A percentile compares a stretch with the other conserved stretches of the same genome.
Evolutionary conservation across 2,329 filamentous ascomycete genomes (phyloP).

Genomic region (Coniochaeta sp.): DNA sequence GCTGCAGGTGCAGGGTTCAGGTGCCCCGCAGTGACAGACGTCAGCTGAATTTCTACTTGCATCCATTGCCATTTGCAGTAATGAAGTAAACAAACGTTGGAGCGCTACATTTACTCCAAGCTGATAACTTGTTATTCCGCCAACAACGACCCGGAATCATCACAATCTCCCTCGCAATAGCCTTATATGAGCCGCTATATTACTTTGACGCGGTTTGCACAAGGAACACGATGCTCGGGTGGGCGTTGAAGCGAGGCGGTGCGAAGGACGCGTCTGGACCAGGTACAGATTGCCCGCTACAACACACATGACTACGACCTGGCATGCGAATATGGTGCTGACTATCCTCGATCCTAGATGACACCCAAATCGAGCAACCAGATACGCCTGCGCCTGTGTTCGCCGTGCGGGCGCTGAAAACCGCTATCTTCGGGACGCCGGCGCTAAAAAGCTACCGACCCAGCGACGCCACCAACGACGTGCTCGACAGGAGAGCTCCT

Average conservation of each 20-base stretch:
- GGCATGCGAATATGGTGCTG: background rate
- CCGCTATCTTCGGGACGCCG: constrained; percentile 56
- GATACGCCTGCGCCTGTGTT: constrained; percentile 62
- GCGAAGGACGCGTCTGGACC: constrained; percentile 25
- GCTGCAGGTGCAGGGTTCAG: background rate
- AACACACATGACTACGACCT: background rate
- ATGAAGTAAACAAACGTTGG: background rate
- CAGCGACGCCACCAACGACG: constrained; percentile 13
- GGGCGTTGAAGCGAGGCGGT: constrained; percentile 45
- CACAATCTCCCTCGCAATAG: background rate
- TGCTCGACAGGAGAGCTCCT: constrained; percentile 15
- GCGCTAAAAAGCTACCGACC: constrained; percentile 21
- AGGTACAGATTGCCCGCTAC: constrained; percentile 2
- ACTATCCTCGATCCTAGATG: constrained; percentile 20
- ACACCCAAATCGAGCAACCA: constrained; percentile 46
- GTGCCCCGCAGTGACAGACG: background rate
- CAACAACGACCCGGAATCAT: background rate
- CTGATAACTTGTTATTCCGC: background rate
- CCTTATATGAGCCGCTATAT: background rate
- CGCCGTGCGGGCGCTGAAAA: constrained; percentile 57
- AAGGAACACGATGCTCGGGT: constrained; percentile 44
- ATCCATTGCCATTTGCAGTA: background rate
- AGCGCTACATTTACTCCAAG: background rate
- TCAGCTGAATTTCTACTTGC: background rate
- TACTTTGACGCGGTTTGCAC: background rate